Conservation (phyloP, 768 basidiomycete species). For the Suillus tomentosus region DNA sequence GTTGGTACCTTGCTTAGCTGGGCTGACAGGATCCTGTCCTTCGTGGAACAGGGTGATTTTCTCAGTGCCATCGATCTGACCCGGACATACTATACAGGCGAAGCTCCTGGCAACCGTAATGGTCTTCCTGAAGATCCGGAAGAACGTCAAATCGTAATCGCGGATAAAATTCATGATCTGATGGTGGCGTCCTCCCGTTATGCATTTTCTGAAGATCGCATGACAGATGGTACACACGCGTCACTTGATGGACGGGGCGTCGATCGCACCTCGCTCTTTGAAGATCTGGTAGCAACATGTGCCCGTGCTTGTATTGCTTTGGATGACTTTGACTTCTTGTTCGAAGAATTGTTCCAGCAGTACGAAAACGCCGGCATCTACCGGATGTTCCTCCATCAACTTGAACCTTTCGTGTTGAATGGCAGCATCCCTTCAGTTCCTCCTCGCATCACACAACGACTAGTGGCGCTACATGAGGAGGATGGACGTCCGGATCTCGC, state of each 20-base stretch:
- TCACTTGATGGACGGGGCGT: conserved; percentile 87
- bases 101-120: conserved; percentile 83
- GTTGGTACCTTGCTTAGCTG: conserved; percentile 90
- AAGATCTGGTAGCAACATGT: conserved; percentile 78
- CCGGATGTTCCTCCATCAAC: conserved; percentile 76
- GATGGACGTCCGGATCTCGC: conserved; percentile 70
- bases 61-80: conserved; percentile 87
- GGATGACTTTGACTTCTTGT: conserved; percentile 82
- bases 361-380: conserved; percentile 86
- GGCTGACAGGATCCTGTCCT: conserved; percentile 88
- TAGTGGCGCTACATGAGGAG: conserved; percentile 78
- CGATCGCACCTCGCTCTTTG: conserved; percentile 88
- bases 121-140: conserved; percentile 71
- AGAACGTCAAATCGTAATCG: conserved; percentile 65
- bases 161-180: conserved; percentile 74
- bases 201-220: conserved; percentile 93
- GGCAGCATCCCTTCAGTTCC: conserved; percentile 75
- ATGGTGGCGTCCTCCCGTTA: conserved; percentile 88
- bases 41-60: conserved; percentile 86
- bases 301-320: conserved; percentile 80
- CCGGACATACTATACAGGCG: conserved; percentile 76
- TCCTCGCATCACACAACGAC: conserved; percentile 82
- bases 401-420: conserved; percentile 82
- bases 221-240: conserved; percentile 85
- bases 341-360: conserved; percentile 90